Conservation (phyloP, 495 filamentous ascomycete genomes). For the Hypoxylon trugodes region DNA sequence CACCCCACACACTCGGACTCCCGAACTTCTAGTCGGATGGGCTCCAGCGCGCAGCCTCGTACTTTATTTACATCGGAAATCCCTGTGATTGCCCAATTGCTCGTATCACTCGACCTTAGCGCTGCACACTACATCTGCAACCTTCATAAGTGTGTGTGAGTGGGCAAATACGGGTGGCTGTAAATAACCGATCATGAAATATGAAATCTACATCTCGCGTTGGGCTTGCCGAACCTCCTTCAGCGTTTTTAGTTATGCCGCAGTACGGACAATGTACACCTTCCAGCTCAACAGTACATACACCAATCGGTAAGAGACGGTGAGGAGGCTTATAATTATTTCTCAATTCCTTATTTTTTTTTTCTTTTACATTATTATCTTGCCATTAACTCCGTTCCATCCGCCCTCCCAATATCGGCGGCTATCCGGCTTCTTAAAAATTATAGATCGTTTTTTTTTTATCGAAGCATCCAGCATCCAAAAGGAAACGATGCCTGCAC, state of each 20-base stretch:
- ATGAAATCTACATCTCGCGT: slow-evolving; percentile 33
- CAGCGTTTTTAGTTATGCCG: slow-evolving; percentile 12
- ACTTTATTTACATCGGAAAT: slow-evolving; percentile 33
- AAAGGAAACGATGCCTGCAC: slow-evolving; percentile 1
- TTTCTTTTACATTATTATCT: background rate
- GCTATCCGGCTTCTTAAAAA: background rate
- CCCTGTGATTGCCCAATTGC: slow-evolving; percentile 41
- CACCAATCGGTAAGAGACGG: slow-evolving; percentile 18
- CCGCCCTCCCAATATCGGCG: no score
- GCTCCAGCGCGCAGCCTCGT: slow-evolving; percentile 27
- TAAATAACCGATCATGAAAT: slow-evolving; percentile 36
- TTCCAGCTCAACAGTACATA: slow-evolving; percentile 1
- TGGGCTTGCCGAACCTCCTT: slow-evolving; percentile 32
- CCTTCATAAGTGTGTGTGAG: no score
- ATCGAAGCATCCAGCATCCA: slow-evolving; percentile 7
- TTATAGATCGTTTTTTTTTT: background rate
- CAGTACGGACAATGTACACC: background rate
- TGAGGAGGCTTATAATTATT: background rate
- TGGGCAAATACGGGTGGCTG: slow-evolving; percentile 37
- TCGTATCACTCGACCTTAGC: slow-evolving; percentile 41
- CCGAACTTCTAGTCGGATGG: slow-evolving; percentile 35
- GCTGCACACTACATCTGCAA: slow-evolving; percentile 20
- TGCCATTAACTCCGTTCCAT: slow-evolving; percentile 13
- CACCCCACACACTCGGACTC: slow-evolving; percentile 34
- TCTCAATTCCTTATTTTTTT: background rate